Conservation (phyloP, 2,329 filamentous ascomycete species). For the Trichoderma sp. region DNA sequence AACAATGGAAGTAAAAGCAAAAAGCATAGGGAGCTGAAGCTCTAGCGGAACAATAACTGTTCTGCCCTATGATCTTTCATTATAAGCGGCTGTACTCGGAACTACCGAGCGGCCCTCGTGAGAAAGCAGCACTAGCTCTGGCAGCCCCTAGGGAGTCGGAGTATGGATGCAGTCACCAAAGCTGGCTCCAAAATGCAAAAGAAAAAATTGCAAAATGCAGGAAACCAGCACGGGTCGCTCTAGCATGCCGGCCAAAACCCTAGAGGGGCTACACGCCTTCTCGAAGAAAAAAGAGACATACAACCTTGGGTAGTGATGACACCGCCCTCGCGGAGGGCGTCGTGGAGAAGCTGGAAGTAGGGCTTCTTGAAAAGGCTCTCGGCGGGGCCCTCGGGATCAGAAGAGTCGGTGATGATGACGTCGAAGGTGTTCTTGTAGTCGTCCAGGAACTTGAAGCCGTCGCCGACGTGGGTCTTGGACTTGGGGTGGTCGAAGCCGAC, state of each 20-base stretch:
- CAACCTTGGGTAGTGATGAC: conserved; percentile 99
- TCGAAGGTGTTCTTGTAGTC: conserved; percentile 98
- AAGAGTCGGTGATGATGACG: conserved; percentile 99
- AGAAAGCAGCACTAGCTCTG: conserved; percentile 48
- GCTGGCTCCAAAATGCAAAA: conserved; percentile 1
- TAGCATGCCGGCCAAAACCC: conserved; percentile 38
- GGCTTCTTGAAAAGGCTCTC: conserved; percentile 98
- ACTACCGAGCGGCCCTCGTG: conserved; percentile 43
- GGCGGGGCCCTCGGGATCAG: conserved; percentile 94
- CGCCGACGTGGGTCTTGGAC: conserved; percentile 88
- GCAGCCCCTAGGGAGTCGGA: conserved; percentile 40
- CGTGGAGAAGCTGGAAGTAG: conserved; percentile 93
- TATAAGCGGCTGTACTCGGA: conserved; percentile 33
- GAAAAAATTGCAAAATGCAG: neutral
- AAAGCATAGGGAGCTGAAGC: neutral
- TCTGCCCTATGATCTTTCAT: neutral
- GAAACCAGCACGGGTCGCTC: conserved; percentile 19
- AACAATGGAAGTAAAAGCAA: neutral
- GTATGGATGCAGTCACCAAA: conserved; percentile 17
- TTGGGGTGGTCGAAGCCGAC: conserved; percentile 93
- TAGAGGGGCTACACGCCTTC: conserved; percentile 45
- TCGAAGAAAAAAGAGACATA: conserved; percentile 73
- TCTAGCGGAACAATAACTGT: neutral
- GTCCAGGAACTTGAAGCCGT: conserved; percentile 98
- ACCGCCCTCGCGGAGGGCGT: conserved; percentile 89